These are phyloP conservation scores for Fusarium zealandicum DNA, from an alignment of 2,329 filamentous ascomycete species.

Conservation along the genomic window DNA sequence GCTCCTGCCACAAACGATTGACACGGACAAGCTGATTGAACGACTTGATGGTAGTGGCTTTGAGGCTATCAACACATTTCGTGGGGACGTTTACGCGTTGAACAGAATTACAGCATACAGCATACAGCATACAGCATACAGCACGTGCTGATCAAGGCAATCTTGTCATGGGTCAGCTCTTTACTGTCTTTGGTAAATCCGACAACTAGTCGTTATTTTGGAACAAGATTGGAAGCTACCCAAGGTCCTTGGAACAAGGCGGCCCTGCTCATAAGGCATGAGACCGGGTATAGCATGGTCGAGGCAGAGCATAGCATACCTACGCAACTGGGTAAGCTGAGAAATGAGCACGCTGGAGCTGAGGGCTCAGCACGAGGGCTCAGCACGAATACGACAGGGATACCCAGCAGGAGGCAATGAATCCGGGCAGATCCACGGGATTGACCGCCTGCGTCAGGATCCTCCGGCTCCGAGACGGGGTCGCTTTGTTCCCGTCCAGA, in stretches of 20 bases:
- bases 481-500: constrained; percentile 1
- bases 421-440: constrained; percentile 17
- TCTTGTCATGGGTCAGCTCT: constrained; percentile 17
- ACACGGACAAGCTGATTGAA: constrained; percentile 8
- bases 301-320: constrained; percentile 12
- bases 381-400: constrained; percentile 7
- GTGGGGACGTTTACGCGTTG: constrained; percentile 18
- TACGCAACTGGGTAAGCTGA: neutral
- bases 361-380: constrained; percentile 1
- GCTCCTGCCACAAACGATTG: constrained; percentile 10
- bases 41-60: neutral
- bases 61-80: constrained; percentile 2
- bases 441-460: constrained; percentile 17
- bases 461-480: neutral
- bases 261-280: constrained; percentile 31
- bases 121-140: too few relatives aligned
- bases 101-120: neutral
- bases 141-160: constrained; percentile 23
- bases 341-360: constrained; percentile 17
- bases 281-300: constrained; percentile 29
- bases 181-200: constrained; percentile 23
- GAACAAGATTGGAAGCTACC: constrained; percentile 25
- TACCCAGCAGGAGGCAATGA: neutral
- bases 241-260: constrained; percentile 12
- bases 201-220: constrained; percentile 24